phyloP scores from a whole-genome alignment of 441 rosid species.

The Sinapis alba region DNA sequence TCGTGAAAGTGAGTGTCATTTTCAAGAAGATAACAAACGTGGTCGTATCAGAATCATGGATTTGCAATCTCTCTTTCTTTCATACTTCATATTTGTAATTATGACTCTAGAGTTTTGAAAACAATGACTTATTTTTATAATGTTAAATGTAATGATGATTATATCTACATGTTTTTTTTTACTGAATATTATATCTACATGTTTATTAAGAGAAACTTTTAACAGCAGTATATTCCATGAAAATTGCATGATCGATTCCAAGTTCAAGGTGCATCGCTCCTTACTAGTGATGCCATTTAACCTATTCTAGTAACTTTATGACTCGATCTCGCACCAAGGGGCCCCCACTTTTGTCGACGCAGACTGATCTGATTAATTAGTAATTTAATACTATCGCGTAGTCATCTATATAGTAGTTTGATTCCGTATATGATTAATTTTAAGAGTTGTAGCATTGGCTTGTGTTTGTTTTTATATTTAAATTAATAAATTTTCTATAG shows the following conservation, averaged over 20 bases:
- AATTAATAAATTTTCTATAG: neutral
- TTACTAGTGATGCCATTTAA: conserved; percentile 9
- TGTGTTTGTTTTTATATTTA: neutral
- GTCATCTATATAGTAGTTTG: neutral
- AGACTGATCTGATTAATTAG: neutral
- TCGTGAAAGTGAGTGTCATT: conserved; percentile 25
- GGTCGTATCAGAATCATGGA: conserved; percentile 24
- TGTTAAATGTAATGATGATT: neutral
- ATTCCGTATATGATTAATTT: neutral
- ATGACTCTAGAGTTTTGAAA: conserved; percentile 13
- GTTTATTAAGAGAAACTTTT: conserved; percentile 1
- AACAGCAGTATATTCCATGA: conserved; percentile 13
- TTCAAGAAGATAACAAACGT: conserved; percentile 27
- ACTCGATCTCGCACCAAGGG: conserved; percentile 35
- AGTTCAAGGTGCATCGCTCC: conserved; percentile 27
- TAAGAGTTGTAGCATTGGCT: neutral
- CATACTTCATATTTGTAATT: neutral
- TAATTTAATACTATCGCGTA: neutral
- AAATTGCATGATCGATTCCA: conserved; percentile 4
- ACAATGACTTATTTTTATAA: neutral
- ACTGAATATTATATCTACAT: neutral
- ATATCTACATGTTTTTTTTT: too few species aligned
- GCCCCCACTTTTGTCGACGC: conserved; percentile 23
- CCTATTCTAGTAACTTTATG: conserved; percentile 29
- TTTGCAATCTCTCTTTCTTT: conserved; percentile 13